Evolutionary conservation across 106 monocot species (phyloP).

Genomic region (Dendrobium catenatum): DNA sequence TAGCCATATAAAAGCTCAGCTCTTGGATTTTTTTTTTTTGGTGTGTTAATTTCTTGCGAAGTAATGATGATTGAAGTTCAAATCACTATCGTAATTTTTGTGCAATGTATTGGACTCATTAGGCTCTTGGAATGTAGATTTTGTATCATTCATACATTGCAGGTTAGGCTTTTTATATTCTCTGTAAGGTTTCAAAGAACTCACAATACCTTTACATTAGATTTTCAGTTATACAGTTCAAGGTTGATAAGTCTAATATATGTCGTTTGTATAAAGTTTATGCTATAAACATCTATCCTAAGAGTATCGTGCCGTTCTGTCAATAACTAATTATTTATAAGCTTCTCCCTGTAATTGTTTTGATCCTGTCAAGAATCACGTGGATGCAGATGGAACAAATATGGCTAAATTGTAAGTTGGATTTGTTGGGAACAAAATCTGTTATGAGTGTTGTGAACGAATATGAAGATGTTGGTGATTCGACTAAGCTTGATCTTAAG

Average conservation of each 20-base stretch:
- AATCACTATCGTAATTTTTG: neutral
- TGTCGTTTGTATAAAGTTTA: neutral
- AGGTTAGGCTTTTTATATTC: neutral
- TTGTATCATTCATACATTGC: neutral
- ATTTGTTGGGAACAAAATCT: constrained; percentile 8
- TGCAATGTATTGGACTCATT: neutral
- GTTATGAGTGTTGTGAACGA: constrained; percentile 3
- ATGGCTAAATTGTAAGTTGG: constrained; percentile 17
- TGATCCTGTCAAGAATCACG: neutral
- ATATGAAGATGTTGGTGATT: constrained; percentile 10
- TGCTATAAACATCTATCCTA: neutral
- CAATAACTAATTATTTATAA: neutral
- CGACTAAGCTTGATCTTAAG: constrained; percentile 8
- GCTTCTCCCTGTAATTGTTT: neutral
- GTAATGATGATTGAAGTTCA: neutral
- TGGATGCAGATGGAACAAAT: constrained; percentile 24
- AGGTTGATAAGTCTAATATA: neutral
- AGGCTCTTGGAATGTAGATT: neutral
- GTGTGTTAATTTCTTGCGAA: neutral
- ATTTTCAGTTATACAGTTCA: neutral
- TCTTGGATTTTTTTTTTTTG: neutral
- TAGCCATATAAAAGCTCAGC: neutral
- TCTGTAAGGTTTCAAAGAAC: neutral
- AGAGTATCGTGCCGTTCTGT: neutral
- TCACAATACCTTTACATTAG: neutral